Percentiles rank a stretch among this genome's conserved stretches.
These are phyloP conservation scores for Eucalyptus microcorys DNA, from an alignment of 345 rosid species.

Conservation along the genomic window DNA sequence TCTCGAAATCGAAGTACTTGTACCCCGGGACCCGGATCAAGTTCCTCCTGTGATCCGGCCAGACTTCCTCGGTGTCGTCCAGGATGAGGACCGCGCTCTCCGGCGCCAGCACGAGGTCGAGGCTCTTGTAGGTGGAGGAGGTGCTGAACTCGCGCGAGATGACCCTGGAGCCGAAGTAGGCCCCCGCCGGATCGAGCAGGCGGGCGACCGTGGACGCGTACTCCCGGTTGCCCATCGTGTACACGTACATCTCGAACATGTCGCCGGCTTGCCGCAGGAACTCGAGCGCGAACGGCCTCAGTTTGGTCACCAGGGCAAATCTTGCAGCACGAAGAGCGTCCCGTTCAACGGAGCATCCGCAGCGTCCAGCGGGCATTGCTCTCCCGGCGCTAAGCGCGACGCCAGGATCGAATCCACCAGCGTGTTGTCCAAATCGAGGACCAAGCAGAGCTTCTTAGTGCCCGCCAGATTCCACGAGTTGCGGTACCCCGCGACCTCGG, in stretches of 20 bases:
- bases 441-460: background rate
- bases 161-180: background rate
- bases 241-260: constrained; percentile 4
- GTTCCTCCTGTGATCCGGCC: background rate
- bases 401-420: background rate
- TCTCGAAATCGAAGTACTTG: background rate
- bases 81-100: background rate
- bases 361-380: background rate
- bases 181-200: background rate
- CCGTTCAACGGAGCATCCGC: background rate
- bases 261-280: background rate
- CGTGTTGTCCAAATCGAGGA: constrained; percentile 15
- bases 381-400: background rate
- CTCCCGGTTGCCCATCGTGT: background rate
- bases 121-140: background rate
- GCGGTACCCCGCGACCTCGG: background rate
- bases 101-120: background rate
- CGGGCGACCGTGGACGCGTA: background rate
- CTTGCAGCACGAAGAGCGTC: background rate
- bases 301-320: background rate
- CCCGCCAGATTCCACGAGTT: background rate
- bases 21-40: background rate
- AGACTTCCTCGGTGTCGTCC: background rate
- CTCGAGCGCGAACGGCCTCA: constrained; percentile 1
- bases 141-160: background rate